Percentiles rank a stretch among this genome's conserved stretches.
Conservation (phyloP, 306 rosid genomes). For the Gastrolobium villosum region DNA sequence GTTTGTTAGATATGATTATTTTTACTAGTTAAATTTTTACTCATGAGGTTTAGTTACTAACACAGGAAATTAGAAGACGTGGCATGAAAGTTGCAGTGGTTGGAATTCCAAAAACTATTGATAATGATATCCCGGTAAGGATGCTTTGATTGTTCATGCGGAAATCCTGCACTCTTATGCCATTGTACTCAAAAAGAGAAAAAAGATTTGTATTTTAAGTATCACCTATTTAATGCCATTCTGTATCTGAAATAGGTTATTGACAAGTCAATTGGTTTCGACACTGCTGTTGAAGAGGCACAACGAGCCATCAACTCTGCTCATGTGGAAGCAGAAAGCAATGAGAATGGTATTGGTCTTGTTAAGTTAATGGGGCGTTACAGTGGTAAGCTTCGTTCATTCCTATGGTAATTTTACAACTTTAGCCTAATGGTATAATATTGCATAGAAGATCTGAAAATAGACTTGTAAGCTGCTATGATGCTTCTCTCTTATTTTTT, state of each 20-base stretch:
- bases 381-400: slow-evolving; percentile 66
- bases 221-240: slow-evolving; percentile 14
- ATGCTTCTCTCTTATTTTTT: slow-evolving; percentile 12
- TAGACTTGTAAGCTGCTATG: slow-evolving; percentile 1
- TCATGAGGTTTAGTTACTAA: slow-evolving; percentile 18
- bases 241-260: slow-evolving; percentile 64
- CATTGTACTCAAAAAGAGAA: not conserved
- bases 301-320: slow-evolving; percentile 62
- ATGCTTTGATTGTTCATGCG: slow-evolving; percentile 18
- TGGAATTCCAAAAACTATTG: slow-evolving; percentile 98
- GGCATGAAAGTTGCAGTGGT: slow-evolving; percentile 87
- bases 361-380: slow-evolving; percentile 81
- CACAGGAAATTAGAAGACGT: slow-evolving; percentile 83
- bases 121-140: slow-evolving; percentile 90
- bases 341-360: slow-evolving; percentile 75
- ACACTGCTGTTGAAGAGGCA: slow-evolving; percentile 76
- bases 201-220: not conserved
- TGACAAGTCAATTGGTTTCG: slow-evolving; percentile 86
- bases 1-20: not conserved
- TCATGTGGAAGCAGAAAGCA: slow-evolving; percentile 77
- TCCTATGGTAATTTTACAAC: slow-evolving; percentile 1
- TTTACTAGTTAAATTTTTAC: not conserved
- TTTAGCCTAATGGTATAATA: slow-evolving; percentile 25
- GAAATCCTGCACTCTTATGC: not conserved
- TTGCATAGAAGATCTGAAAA: not conserved